Base-by-base conservation (phyloP, 345 rosid genomes). In the Brassica cretica region DNA sequence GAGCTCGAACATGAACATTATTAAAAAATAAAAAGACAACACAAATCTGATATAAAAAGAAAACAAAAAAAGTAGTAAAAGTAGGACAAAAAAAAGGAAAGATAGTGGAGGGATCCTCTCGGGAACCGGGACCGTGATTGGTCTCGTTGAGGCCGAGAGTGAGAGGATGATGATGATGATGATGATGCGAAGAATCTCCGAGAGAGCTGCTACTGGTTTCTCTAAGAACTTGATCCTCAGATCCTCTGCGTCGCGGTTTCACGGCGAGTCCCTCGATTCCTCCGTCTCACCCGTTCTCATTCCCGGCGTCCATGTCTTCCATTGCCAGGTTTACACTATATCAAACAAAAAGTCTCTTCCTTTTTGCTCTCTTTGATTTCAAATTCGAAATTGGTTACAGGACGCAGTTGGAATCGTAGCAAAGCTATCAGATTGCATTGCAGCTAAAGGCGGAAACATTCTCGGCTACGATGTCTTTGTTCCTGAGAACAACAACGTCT, bases 391-490 rank as follows among this genome's bases (percentile, higher is more conserved):
- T 21, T 53, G 30, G 30, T 10, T 30, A 25, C 59, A 78, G 81
- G 81, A 78, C 73, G 68, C 77, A 6, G 81, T 78, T 72, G 76
- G 76, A 37, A 95, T 95, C 67, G 94, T 94, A 12, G 99, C 99
- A 0, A 92, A 89, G 77, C 75, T 95, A 27, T 95, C 93, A 5
- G 98, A 95, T 24, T 93, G 98, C 59, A 95, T 91, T 80, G 97
- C 99, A 76, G 87, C 97, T 11, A 89, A 88, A 39, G 93, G 99
- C 0, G 99, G 96, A 59, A 95, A 93, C 86, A 95, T 95, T 84
- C 97, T 91, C 62, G 89, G 80, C 6, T 93, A 93, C 21, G 98
- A 95, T 86, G 90, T 95, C 35, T 95, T 92, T 66, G 98, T 95
- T 56, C 98, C 97, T 5, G 84, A 91, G 10, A 91, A 87, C 56